Conservation (phyloP, 306 rosid genomes). For the Pterocarpus santalinus region DNA sequence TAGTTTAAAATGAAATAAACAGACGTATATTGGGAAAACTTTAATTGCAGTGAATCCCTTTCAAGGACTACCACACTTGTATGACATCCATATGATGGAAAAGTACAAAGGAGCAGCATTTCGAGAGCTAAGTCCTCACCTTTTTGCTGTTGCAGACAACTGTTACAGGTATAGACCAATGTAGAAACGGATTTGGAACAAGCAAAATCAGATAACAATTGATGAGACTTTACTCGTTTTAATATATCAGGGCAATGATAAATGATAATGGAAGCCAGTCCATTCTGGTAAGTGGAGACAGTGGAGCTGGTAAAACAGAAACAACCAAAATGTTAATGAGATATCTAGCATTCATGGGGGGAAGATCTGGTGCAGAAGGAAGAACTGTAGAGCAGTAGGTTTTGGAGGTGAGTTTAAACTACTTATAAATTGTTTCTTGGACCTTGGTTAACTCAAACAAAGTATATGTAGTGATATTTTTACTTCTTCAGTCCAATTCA, state of each 20-base stretch:
- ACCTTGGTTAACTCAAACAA: slow-evolving; percentile 26
- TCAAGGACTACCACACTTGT: slow-evolving; percentile 83
- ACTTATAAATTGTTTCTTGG: not conserved
- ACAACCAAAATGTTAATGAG: slow-evolving; percentile 95
- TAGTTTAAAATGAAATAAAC: slow-evolving; percentile 41
- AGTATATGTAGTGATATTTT: slow-evolving; percentile 43
- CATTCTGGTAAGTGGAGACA: slow-evolving; percentile 90
- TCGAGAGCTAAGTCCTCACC: slow-evolving; percentile 94
- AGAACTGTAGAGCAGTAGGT: slow-evolving; percentile 89
- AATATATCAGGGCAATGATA: slow-evolving; percentile 75
- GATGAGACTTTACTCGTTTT: slow-evolving; percentile 22
- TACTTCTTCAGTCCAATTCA: slow-evolving; percentile 77
- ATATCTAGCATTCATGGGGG: slow-evolving; percentile 91
- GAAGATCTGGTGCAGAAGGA: slow-evolving; percentile 84
- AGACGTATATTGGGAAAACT: slow-evolving; percentile 91
- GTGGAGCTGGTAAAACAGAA: slow-evolving; percentile 95
- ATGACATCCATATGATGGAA: slow-evolving; percentile 87
- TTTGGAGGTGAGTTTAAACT: slow-evolving; percentile 76
- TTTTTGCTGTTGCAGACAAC: slow-evolving; percentile 89
- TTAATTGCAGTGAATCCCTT: slow-evolving; percentile 90
- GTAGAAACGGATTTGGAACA: slow-evolving; percentile 33
- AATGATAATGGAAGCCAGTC: slow-evolving; percentile 86
- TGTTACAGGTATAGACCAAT: slow-evolving; percentile 72
- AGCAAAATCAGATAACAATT: not conserved
- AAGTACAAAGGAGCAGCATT: slow-evolving; percentile 89